Conservation (phyloP, 768 basidiomycete species). For the Agaricus blazei region DNA sequence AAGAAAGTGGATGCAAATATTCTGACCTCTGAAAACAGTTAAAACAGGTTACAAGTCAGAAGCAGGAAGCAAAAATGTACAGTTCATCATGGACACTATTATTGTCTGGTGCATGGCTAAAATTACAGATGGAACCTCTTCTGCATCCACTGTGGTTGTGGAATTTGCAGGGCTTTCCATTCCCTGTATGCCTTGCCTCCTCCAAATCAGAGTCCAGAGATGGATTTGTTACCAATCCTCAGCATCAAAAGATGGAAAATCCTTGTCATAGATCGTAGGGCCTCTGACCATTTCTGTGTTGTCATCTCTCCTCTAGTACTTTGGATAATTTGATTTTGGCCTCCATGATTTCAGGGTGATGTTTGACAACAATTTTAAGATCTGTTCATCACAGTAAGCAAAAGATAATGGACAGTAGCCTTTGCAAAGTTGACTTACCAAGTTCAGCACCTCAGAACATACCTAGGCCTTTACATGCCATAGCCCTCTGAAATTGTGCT, state of each 20-base stretch:
- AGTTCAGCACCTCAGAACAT: conserved; percentile 21
- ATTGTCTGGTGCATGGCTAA: conserved; percentile 49
- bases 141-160: conserved; percentile 52
- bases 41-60: background rate
- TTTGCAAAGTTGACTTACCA: conserved; percentile 16
- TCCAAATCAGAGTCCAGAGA: conserved; percentile 47
- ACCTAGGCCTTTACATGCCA: conserved; percentile 26
- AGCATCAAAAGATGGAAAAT: conserved; percentile 29
- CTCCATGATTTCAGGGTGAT: conserved; percentile 23
- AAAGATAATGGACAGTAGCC: background rate
- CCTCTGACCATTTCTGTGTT: conserved; percentile 14
- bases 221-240: conserved; percentile 29
- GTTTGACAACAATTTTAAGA: conserved; percentile 28
- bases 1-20: conserved; percentile 41
- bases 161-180: conserved; percentile 47
- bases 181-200: conserved; percentile 48
- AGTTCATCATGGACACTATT: conserved; percentile 51
- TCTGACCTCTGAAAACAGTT: conserved; percentile 31
- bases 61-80: conserved; percentile 26
- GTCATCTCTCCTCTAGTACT: conserved; percentile 16
- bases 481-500: conserved; percentile 33
- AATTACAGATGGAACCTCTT: conserved; percentile 35
- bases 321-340: conserved; percentile 23
- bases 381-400: conserved; percentile 15
- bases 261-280: conserved; percentile 23